Evolutionary conservation across 441 rosid species (phyloP).

Genomic region (Pelargonium citronellum): DNA sequence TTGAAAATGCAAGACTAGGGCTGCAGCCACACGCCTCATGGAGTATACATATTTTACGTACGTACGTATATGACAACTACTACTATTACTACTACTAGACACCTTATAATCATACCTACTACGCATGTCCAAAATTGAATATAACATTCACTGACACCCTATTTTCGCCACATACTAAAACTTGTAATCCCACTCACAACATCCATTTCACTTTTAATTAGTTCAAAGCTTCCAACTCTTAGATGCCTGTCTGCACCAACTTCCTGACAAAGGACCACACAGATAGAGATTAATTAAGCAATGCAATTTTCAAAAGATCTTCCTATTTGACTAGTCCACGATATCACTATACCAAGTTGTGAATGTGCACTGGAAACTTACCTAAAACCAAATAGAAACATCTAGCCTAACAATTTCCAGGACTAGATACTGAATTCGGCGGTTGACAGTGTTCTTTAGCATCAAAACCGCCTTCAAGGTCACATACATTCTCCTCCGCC

Average conservation of each 20-base stretch:
- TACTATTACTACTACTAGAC: background rate
- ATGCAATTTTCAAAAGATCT: background rate
- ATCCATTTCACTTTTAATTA: background rate
- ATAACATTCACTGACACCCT: background rate
- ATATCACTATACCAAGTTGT: background rate
- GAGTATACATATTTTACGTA: background rate
- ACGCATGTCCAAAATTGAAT: constrained; percentile 5
- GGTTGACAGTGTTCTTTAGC: background rate
- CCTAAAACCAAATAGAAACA: background rate
- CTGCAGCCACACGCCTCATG: background rate
- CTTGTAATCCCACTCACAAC: background rate
- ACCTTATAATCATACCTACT: background rate
- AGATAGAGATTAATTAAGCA: background rate
- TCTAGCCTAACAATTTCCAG: background rate
- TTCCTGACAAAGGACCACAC: background rate
- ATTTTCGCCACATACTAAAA: too few relatives aligned
- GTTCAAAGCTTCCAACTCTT: too few relatives aligned
- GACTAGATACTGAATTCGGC: background rate
- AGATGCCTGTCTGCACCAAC: too few relatives aligned
- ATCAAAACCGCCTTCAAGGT: background rate
- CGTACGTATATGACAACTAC: background rate
- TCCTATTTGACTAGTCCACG: background rate
- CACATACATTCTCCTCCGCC: background rate
- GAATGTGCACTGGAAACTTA: background rate
- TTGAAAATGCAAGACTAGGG: background rate